Conservation (phyloP, 2,329 filamentous ascomycete genomes). For the Penicillium glabrum region DNA sequence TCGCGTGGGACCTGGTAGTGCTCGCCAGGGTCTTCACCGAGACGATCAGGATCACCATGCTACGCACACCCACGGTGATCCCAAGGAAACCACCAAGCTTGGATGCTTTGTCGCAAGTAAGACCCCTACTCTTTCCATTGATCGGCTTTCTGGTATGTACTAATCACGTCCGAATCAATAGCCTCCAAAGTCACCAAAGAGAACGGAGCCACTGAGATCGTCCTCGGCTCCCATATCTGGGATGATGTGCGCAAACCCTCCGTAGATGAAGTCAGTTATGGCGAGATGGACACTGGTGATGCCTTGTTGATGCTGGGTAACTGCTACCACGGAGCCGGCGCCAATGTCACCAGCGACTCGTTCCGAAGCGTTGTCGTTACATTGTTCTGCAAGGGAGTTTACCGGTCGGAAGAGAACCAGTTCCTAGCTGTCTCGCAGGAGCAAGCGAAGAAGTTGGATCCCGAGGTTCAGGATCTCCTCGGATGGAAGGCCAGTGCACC, state of each 20-base stretch:
- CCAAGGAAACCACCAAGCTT: background rate
- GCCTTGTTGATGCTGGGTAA: conserved; percentile 43
- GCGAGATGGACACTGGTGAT: conserved; percentile 43
- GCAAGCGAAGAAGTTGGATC: background rate
- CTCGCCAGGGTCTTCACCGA: background rate
- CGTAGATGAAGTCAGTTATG: conserved; percentile 40
- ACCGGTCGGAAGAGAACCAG: background rate
- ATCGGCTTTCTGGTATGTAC: background rate
- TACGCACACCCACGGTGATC: background rate
- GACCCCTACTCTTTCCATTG: background rate
- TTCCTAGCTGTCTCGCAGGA: background rate
- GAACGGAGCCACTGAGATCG: conserved; percentile 45
- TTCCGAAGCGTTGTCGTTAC: background rate
- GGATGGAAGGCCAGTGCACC: background rate
- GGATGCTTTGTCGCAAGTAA: background rate
- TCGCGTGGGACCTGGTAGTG: background rate
- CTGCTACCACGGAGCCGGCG: conserved; percentile 43
- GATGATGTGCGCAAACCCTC: conserved; percentile 37
- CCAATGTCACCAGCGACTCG: conserved; percentile 27
- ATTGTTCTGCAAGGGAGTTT: background rate
- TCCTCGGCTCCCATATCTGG: conserved; percentile 45
- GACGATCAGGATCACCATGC: background rate
- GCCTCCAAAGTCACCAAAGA: conserved; percentile 39
- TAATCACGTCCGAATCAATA: background rate
- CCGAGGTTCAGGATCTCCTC: background rate